These are phyloP conservation scores for Neoboletus magnificus DNA, from an alignment of 768 basidiomycete species.

Conservation along the genomic window DNA sequence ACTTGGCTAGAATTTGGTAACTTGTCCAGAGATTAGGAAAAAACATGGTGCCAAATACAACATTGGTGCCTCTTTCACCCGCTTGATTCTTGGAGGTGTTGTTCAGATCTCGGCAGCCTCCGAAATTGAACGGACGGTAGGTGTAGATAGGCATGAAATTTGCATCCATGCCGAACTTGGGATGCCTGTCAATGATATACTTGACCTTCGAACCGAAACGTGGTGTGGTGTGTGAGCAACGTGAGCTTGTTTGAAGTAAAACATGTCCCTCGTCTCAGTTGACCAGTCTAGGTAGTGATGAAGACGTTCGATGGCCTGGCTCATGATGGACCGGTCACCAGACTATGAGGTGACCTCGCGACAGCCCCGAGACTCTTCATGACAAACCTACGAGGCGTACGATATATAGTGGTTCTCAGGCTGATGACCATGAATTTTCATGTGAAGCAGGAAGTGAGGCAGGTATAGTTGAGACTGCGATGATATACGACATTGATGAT, in stretches of 20 bases:
- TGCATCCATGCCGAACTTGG: background rate
- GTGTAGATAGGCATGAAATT: too few species aligned
- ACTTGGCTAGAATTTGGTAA: too few species aligned
- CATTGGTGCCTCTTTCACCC: too few species aligned
- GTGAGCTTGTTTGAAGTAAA: background rate
- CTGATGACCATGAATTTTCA: too few species aligned
- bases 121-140: too few species aligned
- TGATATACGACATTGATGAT: slow-evolving; percentile 34
- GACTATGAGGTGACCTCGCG: too few species aligned
- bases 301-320: too few species aligned
- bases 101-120: too few species aligned
- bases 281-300: background rate
- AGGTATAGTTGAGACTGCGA: background rate
- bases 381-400: background rate
- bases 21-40: too few species aligned
- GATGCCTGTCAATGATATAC: background rate
- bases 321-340: background rate
- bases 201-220: background rate
- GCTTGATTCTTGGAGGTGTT: too few species aligned
- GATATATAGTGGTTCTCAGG: background rate
- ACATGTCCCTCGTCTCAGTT: background rate
- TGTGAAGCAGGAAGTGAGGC: background rate
- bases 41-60: too few species aligned
- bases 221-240: background rate
- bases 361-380: too few species aligned